Conservation (phyloP, 1,284 basidiomycete species). For the Cryptococcus amylolentus region DNA sequence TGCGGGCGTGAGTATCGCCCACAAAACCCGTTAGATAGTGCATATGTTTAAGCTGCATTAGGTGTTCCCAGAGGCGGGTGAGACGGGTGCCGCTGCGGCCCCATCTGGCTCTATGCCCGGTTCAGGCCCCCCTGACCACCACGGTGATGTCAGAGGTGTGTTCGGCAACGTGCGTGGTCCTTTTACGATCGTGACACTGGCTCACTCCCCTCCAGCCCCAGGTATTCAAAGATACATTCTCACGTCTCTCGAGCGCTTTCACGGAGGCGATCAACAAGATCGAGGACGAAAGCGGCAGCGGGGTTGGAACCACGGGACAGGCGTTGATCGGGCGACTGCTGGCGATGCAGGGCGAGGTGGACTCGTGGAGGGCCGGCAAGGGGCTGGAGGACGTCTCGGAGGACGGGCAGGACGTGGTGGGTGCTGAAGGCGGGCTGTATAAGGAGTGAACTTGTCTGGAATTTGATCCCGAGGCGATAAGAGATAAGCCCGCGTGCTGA, state of each 20-base stretch:
- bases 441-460: slow-evolving; percentile 11
- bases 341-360: slow-evolving; percentile 35
- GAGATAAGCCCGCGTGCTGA: not conserved
- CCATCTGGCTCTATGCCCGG: slow-evolving; percentile 32
- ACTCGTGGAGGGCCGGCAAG: slow-evolving; percentile 27
- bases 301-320: slow-evolving; percentile 34
- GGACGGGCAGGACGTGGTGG: slow-evolving; percentile 20
- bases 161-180: slow-evolving; percentile 35
- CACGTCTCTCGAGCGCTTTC: slow-evolving; percentile 32
- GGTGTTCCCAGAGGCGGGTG: slow-evolving; percentile 31
- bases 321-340: slow-evolving; percentile 31
- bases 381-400: slow-evolving; percentile 18
- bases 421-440: slow-evolving; percentile 19
- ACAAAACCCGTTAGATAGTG: not conserved
- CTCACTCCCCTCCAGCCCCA: slow-evolving; percentile 22
- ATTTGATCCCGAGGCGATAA: not conserved
- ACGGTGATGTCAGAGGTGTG: slow-evolving; percentile 29
- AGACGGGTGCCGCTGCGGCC: slow-evolving; percentile 12
- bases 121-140: slow-evolving; percentile 29
- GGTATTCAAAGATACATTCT: slow-evolving; percentile 37
- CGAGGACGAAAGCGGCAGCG: slow-evolving; percentile 32
- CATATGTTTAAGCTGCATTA: slow-evolving; percentile 3
- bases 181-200: not conserved
- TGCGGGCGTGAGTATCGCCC: slow-evolving; percentile 26
- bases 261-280: slow-evolving; percentile 36